Percentiles rank a stretch among this genome's conserved stretches.
phyloP scores from a whole-genome alignment of 140 eudicot genomes.

The Oenanthe javanica region DNA sequence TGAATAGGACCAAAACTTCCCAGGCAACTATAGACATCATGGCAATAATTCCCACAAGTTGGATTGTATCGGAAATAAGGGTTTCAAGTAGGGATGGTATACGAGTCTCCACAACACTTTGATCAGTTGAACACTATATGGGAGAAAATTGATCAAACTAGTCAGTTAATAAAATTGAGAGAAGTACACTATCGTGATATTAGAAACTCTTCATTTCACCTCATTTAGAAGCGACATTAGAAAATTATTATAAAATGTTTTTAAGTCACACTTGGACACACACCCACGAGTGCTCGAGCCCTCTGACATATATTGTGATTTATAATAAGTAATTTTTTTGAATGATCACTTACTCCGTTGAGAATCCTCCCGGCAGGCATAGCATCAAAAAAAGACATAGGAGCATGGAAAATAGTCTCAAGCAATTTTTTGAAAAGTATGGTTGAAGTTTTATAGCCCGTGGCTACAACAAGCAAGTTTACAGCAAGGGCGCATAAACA shows the following conservation, averaged over 20 bases:
- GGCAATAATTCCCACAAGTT: too few species aligned
- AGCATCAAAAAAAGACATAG: conserved; percentile 43
- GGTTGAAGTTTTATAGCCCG: conserved; percentile 32
- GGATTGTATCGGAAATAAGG: too few species aligned
- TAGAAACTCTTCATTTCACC: background rate
- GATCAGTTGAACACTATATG: background rate
- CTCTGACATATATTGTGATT: too few species aligned
- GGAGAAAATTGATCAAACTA: background rate
- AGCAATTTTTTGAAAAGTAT: conserved; percentile 30
- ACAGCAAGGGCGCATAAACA: background rate
- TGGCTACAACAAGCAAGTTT: conserved; percentile 9
- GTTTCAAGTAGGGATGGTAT: too few species aligned
- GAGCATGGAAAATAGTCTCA: conserved; percentile 29
- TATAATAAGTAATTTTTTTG: too few species aligned
- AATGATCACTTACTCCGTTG: conserved; percentile 27
- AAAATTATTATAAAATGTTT: too few species aligned
- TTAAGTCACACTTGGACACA: background rate
- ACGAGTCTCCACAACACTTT: background rate
- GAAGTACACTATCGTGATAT: background rate
- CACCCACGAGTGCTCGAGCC: too few species aligned
- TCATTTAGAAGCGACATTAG: background rate
- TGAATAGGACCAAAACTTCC: too few species aligned
- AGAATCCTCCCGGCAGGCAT: conserved; percentile 44
- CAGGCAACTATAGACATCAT: too few species aligned
- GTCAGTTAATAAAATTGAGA: background rate